Evolutionary conservation across 352 stramenopile genomes (phyloP).

Genomic region (Thraustochytrium striatum): DNA sequence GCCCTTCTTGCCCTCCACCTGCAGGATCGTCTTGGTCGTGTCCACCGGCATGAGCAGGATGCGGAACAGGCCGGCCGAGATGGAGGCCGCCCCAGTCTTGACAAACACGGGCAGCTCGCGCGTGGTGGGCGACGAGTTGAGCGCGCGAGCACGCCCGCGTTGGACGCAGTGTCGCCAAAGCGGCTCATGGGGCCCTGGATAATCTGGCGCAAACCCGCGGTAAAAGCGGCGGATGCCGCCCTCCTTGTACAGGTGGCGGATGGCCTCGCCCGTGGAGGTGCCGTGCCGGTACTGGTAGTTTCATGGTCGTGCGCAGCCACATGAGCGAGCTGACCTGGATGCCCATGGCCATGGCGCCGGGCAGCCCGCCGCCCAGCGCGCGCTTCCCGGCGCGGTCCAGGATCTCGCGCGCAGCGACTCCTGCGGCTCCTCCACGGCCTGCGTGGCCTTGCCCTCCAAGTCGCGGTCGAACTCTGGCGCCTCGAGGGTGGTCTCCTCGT

Average conservation of each 20-base stretch:
- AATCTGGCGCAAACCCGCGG: conserved; percentile 70
- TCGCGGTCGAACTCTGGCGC: conserved; percentile 2
- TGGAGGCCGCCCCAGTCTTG: conserved; percentile 69
- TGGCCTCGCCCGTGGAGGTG: conserved; percentile 55
- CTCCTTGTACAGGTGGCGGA: conserved; percentile 69
- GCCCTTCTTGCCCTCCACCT: conserved; percentile 70
- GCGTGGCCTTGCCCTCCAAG: conserved; percentile 14
- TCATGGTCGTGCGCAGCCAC: conserved; percentile 75
- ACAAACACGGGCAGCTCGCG: conserved; percentile 67
- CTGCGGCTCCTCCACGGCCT: conserved; percentile 20
- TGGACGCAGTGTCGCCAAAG: conserved; percentile 83
- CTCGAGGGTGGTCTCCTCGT: conserved; percentile 40
- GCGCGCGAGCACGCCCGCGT: conserved; percentile 71
- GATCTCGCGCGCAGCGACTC: conserved; percentile 35
- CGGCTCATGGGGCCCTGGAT: conserved; percentile 72
- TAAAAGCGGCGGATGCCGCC: conserved; percentile 80
- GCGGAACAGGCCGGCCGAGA: conserved; percentile 67
- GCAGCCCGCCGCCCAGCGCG: conserved; percentile 37
- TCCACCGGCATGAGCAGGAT: conserved; percentile 84
- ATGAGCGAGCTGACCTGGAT: conserved; percentile 81
- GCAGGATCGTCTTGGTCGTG: conserved; percentile 77
- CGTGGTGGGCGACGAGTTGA: conserved; percentile 68
- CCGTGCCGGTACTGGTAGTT: conserved; percentile 70
- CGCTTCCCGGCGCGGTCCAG: conserved; percentile 41
- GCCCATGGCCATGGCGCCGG: conserved; percentile 73